Evolutionary conservation across 75 land plant species (phyloP), one percentile per base, ranked within the genome.

Genomic region (Selaginella moellendorffii): DNA sequence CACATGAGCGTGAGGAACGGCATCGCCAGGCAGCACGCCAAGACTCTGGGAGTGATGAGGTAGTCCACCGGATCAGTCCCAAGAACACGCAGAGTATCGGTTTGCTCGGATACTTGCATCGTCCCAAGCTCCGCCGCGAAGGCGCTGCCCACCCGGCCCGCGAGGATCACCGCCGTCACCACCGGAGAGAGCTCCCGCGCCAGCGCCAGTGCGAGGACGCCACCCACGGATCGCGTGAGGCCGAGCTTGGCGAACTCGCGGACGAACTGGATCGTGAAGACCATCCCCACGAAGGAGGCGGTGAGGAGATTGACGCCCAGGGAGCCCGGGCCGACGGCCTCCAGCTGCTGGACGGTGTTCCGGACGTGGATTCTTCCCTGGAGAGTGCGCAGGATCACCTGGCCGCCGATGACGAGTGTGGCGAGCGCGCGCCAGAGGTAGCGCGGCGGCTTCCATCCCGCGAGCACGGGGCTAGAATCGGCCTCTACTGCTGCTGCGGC

Each of bases 71-170:
- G 97, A 61, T 87, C 76, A 17, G 97, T 63, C 14, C 93, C 80
- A 23, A 91, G 78, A 19, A 87, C 93, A 61, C 93, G 73, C 22
- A 91, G 66, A 1, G 93, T 91, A 62, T 91, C 97, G 2, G 86
- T 86, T 65, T 91, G 97, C 68, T 91, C 97, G 19, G 93, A 87
- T 19, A 91, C 97, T 74, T 89, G 97, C 97, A 91, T 91, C 24
- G 97, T 91, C 0, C 89, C 97, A 26, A 91, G 78, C 77, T 90
- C 97, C 26, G 92, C 97, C 54, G 96, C 96, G 71, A 83, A 90
- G 25, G 91, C 87, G 72, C 80, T 76, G 9, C 96, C 96, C 26
- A 90, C 79, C 24, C 97, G 77, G 19, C 97, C 93, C 1, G 93
- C 88, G 63, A 83, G 71, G 24, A 91, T 81, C 56, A 91, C 75